phyloP scores from a whole-genome alignment of 257 asterid species.

The Pogostemon cablin region DNA sequence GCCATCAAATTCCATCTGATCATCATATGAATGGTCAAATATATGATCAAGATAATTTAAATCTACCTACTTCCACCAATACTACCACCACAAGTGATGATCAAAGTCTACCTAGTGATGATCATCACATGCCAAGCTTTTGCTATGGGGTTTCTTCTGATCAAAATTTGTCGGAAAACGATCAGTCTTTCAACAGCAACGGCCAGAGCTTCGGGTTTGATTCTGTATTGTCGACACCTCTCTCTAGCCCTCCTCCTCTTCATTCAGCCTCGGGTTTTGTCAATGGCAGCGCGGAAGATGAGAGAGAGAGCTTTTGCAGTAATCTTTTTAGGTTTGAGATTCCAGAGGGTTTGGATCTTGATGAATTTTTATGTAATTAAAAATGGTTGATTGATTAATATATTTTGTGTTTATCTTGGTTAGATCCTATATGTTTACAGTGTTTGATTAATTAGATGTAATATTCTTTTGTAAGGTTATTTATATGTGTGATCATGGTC shows the following conservation, averaged over 20 bases:
- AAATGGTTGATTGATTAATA: not conserved
- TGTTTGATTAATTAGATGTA: not conserved
- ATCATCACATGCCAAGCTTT: conserved; percentile 15
- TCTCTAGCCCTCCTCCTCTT: conserved; percentile 37
- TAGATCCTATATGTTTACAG: not conserved
- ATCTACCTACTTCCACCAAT: conserved; percentile 26
- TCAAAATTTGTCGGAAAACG: conserved; percentile 44
- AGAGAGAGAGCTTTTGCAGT: conserved; percentile 43
- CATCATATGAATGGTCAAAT: conserved; percentile 21
- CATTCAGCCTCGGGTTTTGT: conserved; percentile 20
- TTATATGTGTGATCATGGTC: not conserved
- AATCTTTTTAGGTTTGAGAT: conserved; percentile 43
- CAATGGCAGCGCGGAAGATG: conserved; percentile 43
- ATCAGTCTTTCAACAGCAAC: conserved; percentile 30
- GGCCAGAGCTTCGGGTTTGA: conserved; percentile 31
- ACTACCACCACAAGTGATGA: conserved; percentile 20
- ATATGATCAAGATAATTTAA: conserved; percentile 37
- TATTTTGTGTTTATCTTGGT: not conserved
- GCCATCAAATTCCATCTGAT: conserved; percentile 47
- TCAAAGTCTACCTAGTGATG: conserved; percentile 24
- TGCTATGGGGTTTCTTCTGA: conserved; percentile 29
- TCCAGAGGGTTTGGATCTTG: conserved; percentile 43
- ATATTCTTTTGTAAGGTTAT: conserved; percentile 21
- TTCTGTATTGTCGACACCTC: conserved; percentile 45
- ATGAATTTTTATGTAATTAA: conserved; percentile 38